Evolutionary conservation across 2,329 filamentous ascomycete species (phyloP).

Genomic region (Ophiocordyceps polyrhachis-furcata): DNA sequence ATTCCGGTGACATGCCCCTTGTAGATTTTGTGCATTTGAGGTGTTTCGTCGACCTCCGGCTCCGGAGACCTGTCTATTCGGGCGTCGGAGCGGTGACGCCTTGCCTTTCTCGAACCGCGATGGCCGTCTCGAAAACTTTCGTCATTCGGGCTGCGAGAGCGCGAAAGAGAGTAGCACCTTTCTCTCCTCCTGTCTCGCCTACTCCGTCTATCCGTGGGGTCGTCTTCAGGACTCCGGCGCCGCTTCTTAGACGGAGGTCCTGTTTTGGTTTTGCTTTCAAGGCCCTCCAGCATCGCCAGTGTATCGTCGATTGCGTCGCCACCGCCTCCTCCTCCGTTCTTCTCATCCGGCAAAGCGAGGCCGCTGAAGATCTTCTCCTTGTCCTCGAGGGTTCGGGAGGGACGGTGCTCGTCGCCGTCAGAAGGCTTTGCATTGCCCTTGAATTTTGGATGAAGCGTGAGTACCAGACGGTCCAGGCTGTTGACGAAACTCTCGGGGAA

Average conservation of each 20-base stretch:
- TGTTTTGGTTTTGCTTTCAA: conserved; percentile 48
- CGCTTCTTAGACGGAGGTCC: conserved; percentile 33
- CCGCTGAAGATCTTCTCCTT: conserved; percentile 85
- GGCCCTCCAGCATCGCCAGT: conserved; percentile 70
- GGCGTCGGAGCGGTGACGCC: conserved; percentile 29
- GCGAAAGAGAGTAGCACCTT: conserved; percentile 17
- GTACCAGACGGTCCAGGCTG: conserved; percentile 74
- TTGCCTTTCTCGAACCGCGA: conserved; percentile 12
- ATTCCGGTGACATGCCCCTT: conserved; percentile 77
- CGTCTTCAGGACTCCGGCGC: conserved; percentile 37
- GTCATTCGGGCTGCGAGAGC: conserved; percentile 20
- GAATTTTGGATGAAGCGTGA: conserved; percentile 81
- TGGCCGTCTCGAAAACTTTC: conserved; percentile 26
- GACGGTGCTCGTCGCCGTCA: conserved; percentile 20
- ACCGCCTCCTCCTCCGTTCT: conserved; percentile 12
- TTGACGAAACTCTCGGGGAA: conserved; percentile 77
- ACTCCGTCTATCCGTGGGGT: conserved; percentile 15
- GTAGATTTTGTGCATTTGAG: conserved; percentile 74
- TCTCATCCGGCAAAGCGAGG: conserved; percentile 65
- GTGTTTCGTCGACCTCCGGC: conserved; percentile 62
- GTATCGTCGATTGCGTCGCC: conserved; percentile 76
- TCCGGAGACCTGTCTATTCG: conserved; percentile 46
- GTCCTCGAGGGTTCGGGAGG: conserved; percentile 35
- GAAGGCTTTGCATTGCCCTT: conserved; percentile 33
- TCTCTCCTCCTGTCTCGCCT: conserved; percentile 7